These are phyloP conservation scores for Medicago truncatula DNA, from an alignment of 306 rosid species.

Conservation along the genomic window DNA sequence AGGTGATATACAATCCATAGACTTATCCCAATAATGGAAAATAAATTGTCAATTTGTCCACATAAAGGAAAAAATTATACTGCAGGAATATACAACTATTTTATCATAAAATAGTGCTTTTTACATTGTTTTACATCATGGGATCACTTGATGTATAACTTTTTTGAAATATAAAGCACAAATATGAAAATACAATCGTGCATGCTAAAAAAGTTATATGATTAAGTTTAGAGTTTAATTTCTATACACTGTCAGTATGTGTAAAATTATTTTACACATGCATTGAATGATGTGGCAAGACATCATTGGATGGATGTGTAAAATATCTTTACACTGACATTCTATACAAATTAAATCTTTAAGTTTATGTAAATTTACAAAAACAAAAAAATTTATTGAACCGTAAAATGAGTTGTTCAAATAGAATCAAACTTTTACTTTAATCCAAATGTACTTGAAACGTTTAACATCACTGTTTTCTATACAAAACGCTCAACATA, in stretches of 20 bases:
- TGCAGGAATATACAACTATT: neutral
- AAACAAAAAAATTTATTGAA: neutral
- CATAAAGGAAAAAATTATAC: neutral
- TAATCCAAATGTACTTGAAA: neutral
- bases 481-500: too few species aligned
- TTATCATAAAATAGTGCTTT: neutral
- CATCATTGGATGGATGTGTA: too few species aligned
- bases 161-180: neutral
- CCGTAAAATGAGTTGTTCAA: neutral
- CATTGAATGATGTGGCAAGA: too few species aligned
- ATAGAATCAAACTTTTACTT: neutral
- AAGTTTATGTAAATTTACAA: neutral
- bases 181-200: neutral
- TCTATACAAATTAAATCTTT: too few species aligned
- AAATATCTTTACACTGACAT: too few species aligned
- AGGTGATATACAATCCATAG: neutral
- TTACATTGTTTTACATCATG: constrained; percentile 3
- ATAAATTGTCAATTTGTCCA: neutral
- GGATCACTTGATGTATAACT: neutral
- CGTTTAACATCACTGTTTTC: too few species aligned
- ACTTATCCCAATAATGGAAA: neutral
- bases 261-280: too few species aligned
- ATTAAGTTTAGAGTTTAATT: neutral
- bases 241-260: too few species aligned
- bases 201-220: neutral